Evolutionary conservation across 2,329 filamentous ascomycete genomes (phyloP), one percentile per base, ranked within the genome.

Genomic region (Phoma herbarum): DNA sequence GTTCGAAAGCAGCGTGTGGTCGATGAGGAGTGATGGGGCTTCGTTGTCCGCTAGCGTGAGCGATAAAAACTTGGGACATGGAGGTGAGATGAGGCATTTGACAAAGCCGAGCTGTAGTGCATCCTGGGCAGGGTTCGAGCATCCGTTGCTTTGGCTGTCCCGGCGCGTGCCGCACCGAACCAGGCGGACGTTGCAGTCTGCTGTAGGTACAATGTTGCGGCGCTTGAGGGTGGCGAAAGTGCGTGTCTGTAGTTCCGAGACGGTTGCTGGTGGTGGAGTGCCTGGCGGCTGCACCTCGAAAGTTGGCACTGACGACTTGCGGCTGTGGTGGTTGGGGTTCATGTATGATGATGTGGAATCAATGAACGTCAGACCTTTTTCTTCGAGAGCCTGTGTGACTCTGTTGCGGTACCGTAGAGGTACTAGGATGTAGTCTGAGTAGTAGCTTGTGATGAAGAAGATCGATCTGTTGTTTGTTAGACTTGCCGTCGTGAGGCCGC

Each of bases 391-490:
- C 57, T 88, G 83, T 31, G 92, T 87, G 46, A 98, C 93, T 37
- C 88, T 89, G 25, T 85, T 80, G 49, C 90, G 88, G 70, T 90
- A 88, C 72, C 88, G 90, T 52, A 84, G 84, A 0, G 95, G 93
- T 1, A 97, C 92, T 33, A 98, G 85, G 68, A 99, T 96, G 78
- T 97, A 98, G 80, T 99, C 94, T 31, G 91, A 95, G 79, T 96
- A 98, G 79, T 98, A 99, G 29, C 93, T 97, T 3, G 94, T 97
- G 76, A 97, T 96, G 84, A 98, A 98, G 82, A 98, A 97, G 73
- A 99, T 96, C 52, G 94, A 91, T 51, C 86, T 88, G 45, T 28
- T 11, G 9, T 1, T n/a, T 33, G 41, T 65, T 22, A 70, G 59
- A 14, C 12, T n/a, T n/a, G 25, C 18, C 20, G 12, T 25, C 7